Conservation (phyloP, 306 rosid species). For the Senna tora region DNA sequence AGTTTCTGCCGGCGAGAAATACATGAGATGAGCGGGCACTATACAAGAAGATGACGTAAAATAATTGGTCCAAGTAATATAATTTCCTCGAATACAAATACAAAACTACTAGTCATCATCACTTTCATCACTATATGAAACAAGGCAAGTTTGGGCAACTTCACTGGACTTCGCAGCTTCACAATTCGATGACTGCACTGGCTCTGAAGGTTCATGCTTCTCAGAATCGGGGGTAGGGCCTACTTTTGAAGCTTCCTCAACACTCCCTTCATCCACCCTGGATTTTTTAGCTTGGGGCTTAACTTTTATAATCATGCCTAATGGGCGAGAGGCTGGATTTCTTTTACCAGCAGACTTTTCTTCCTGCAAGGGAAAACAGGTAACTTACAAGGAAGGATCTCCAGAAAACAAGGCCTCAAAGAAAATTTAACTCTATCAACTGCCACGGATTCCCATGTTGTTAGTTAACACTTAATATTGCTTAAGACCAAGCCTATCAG, state of each 20-base stretch:
- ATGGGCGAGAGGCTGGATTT: conserved; percentile 55
- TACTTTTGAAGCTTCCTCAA: conserved; percentile 42
- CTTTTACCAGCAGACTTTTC: conserved; percentile 59
- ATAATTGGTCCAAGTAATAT: background rate
- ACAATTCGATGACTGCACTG: conserved; percentile 37
- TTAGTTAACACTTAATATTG: background rate
- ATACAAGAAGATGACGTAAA: conserved; percentile 1
- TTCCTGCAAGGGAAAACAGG: conserved; percentile 56
- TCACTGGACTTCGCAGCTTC: conserved; percentile 43
- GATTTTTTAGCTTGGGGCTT: conserved; percentile 81
- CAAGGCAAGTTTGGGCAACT: conserved; percentile 55
- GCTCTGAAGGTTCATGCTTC: conserved; percentile 39
- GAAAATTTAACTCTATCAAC: background rate
- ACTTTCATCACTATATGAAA: conserved; percentile 88
- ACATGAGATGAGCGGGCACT: conserved; percentile 9
- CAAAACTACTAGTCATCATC: conserved; percentile 59
- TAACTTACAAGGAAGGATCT: background rate
- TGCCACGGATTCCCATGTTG: background rate
- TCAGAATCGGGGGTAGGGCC: conserved; percentile 29
- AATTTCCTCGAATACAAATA: conserved; percentile 16
- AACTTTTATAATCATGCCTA: conserved; percentile 72
- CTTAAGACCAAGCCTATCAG: background rate
- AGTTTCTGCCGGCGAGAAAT: conserved; percentile 18
- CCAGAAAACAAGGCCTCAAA: background rate
- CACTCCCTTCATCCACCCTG: conserved; percentile 51